Conservation (phyloP, 1,284 basidiomycete species). For the Rhodotorula mucilaginosa region DNA sequence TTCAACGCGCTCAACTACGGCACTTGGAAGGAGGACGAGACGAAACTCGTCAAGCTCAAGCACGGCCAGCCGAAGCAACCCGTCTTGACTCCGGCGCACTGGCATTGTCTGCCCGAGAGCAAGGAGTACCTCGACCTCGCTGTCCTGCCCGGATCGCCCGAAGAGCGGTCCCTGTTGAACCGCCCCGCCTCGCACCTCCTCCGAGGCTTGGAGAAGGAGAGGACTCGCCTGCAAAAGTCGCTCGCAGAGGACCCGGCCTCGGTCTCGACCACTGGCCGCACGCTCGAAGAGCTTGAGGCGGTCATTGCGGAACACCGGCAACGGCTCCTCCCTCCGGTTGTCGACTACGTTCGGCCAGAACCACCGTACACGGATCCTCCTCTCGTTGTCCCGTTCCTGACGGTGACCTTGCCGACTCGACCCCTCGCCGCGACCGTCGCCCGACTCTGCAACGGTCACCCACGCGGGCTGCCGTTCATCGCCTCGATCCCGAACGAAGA, state of each 20-base stretch:
- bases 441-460: constrained; percentile 48
- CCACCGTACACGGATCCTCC: constrained; percentile 20
- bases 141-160: constrained; percentile 47
- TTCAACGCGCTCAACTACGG: constrained; percentile 45
- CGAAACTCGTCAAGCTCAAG: constrained; percentile 17
- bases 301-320: constrained; percentile 41
- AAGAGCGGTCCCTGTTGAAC: constrained; percentile 45
- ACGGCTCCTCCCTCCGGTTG: constrained; percentile 50
- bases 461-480: constrained; percentile 52
- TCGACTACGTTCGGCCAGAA: constrained; percentile 4
- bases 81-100: constrained; percentile 14
- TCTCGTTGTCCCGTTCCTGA: constrained; percentile 49
- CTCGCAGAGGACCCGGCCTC: background rate
- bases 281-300: background rate
- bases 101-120: constrained; percentile 35
- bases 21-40: constrained; percentile 37
- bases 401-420: constrained; percentile 53
- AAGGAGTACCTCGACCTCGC: constrained; percentile 31
- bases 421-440: constrained; percentile 52
- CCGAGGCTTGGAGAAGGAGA: background rate
- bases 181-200: background rate
- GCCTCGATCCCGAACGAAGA: constrained; percentile 49
- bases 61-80: constrained; percentile 38
- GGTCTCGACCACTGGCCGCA: background rate
- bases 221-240: background rate